Evolutionary conservation across 805 yeast genomes (phyloP).

Genomic region (Alloascoidea hylecoeti): DNA sequence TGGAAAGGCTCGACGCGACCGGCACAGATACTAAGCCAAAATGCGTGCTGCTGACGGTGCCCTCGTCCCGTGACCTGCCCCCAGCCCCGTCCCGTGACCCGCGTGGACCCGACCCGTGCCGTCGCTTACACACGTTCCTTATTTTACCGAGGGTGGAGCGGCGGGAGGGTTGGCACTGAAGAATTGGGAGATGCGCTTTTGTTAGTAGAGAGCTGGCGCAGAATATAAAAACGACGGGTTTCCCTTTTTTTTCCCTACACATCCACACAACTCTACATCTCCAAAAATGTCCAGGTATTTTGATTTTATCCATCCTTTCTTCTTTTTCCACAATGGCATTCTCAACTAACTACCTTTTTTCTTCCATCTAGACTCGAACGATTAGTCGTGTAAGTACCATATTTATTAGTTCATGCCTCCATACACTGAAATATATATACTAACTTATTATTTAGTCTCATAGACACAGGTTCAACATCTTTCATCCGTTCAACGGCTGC

Average conservation of each 20-base stretch:
- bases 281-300: constrained; percentile 7
- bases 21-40: not conserved
- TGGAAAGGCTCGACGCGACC: not conserved
- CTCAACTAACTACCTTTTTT: not conserved
- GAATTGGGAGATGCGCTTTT: no score
- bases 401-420: not conserved
- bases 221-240: not conserved
- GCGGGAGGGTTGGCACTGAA: no score
- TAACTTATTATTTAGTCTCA: constrained; percentile 12
- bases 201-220: not conserved
- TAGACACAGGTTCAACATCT: constrained; percentile 92
- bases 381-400: constrained; percentile 25
- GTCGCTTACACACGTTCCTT: no score
- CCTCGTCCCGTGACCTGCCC: no score
- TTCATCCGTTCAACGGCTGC: constrained; percentile 94
- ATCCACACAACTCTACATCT: not conserved
- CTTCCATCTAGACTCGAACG: constrained; percentile 33
- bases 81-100: not conserved
- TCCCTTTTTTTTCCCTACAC: not conserved
- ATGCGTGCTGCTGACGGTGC: not conserved
- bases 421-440: not conserved
- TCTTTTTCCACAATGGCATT: not conserved
- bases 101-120: not conserved
- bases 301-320: not conserved
- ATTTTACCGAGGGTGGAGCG: no score